Percentiles rank a stretch among this genome's conserved stretches.
These are phyloP conservation scores for Myxozyma kluyveri DNA, from an alignment of 805 yeast species.

Conservation along the genomic window DNA sequence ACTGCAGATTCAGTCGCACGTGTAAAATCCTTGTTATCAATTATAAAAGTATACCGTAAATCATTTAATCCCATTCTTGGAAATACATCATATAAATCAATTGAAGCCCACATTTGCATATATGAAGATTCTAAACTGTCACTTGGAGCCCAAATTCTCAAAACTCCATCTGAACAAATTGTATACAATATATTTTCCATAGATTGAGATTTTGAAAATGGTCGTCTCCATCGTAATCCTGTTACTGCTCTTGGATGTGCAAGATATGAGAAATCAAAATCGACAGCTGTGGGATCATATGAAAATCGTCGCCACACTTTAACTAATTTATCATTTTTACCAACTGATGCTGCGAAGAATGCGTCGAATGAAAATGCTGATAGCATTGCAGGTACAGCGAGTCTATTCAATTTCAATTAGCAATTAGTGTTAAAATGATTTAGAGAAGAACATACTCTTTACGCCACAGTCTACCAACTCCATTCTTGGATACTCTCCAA, in stretches of 20 bases:
- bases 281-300: constrained; percentile 56
- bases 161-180: constrained; percentile 52
- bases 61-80: constrained; percentile 21
- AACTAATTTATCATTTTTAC: constrained; percentile 61
- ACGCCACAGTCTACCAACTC: constrained; percentile 21
- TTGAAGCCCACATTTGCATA: constrained; percentile 53
- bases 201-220: constrained; percentile 38
- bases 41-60: constrained; percentile 21
- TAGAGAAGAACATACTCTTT: constrained; percentile 14
- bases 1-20: constrained; percentile 33
- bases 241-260: constrained; percentile 63
- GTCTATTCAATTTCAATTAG: constrained; percentile 43
- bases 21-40: constrained; percentile 31
- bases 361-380: constrained; percentile 67
- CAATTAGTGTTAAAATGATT: neutral
- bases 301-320: constrained; percentile 77
- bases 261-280: constrained; percentile 66
- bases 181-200: constrained; percentile 62
- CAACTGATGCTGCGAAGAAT: constrained; percentile 60
- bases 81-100: constrained; percentile 37
- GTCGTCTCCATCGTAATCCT: constrained; percentile 56
- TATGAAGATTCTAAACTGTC: constrained; percentile 30
- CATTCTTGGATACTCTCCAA: constrained; percentile 24
- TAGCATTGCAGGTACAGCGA: constrained; percentile 59
- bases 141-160: constrained; percentile 59